These are phyloP conservation scores for Claviceps sp. DNA, from an alignment of 2,329 filamentous ascomycete species.

Conservation along the genomic window DNA sequence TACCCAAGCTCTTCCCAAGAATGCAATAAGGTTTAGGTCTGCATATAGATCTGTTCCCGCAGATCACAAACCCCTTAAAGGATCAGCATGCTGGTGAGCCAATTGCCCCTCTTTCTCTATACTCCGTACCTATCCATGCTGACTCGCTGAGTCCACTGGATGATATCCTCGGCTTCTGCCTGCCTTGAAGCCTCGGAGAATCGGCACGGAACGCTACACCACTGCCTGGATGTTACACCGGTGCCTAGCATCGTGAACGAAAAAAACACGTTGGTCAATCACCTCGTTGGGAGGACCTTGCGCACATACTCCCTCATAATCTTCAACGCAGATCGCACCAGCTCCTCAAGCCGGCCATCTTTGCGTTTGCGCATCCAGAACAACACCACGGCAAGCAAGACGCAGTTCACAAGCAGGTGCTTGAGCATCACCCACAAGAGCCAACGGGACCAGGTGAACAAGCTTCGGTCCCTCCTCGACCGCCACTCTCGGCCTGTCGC, in stretches of 20 bases:
- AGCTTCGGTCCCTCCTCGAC: slow-evolving; percentile 47
- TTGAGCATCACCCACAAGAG: slow-evolving; percentile 55
- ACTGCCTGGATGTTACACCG: not conserved
- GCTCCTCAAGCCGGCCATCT: slow-evolving; percentile 58
- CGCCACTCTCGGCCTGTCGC: slow-evolving; percentile 61
- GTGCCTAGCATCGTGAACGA: not conserved
- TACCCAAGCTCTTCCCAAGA: not conserved
- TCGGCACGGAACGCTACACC: not conserved
- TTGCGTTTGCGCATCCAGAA: slow-evolving; percentile 61
- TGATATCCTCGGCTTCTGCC: not conserved
- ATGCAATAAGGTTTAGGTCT: not conserved
- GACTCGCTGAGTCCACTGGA: not conserved
- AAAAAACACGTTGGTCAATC: slow-evolving; percentile 6
- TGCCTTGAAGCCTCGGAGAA: not conserved
- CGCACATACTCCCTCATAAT: slow-evolving; percentile 45
- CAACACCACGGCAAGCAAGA: slow-evolving; percentile 51
- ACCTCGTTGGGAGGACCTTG: slow-evolving; percentile 44
- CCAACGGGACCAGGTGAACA: slow-evolving; percentile 60
- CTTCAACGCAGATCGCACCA: slow-evolving; percentile 51
- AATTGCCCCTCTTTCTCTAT: too few relatives aligned
- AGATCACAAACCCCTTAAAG: not conserved
- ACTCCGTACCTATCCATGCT: too few relatives aligned
- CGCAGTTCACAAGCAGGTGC: slow-evolving; percentile 60
- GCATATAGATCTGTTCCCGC: not conserved
- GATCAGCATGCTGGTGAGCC: too few relatives aligned